A percentile compares a stretch with the other conserved stretches of the same genome.
Conservation (phyloP, 345 rosid genomes). For the Arabidopsis suecica region DNA sequence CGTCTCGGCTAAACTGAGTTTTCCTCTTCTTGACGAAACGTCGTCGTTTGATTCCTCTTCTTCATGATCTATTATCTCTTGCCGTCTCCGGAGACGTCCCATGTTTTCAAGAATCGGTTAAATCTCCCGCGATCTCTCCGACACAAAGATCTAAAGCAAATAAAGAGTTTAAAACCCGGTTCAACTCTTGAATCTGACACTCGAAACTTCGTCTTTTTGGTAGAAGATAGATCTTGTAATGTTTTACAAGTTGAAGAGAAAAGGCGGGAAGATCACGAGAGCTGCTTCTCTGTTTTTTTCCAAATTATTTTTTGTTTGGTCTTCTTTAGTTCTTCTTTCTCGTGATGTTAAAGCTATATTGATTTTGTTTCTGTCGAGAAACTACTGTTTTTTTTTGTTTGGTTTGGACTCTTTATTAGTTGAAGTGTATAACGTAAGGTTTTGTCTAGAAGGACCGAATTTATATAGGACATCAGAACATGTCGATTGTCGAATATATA, state of each 20-base stretch:
- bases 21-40: slow-evolving; percentile 53
- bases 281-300: not conserved
- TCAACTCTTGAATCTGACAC: not conserved
- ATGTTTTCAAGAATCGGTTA: slow-evolving; percentile 1
- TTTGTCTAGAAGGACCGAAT: slow-evolving; percentile 29
- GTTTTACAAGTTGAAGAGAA: not conserved
- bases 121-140: not conserved
- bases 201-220: slow-evolving; percentile 1
- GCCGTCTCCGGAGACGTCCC: slow-evolving; percentile 41
- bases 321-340: slow-evolving; percentile 5
- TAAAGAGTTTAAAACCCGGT: not conserved
- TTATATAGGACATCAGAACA: not conserved
- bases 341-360: slow-evolving; percentile 27
- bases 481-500: not conserved
- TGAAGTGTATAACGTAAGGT: slow-evolving; percentile 11
- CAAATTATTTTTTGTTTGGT: too few relatives aligned
- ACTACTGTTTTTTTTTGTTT: not conserved
- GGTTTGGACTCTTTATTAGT: not conserved
- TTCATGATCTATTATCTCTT: slow-evolving; percentile 40
- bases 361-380: slow-evolving; percentile 3
- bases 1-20: slow-evolving; percentile 53
- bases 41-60: slow-evolving; percentile 52
- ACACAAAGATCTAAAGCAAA: too few relatives aligned
- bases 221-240: not conserved
- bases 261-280: slow-evolving; percentile 42